Base-by-base conservation (phyloP, 441 rosid species). In the Breynia disticha region DNA sequence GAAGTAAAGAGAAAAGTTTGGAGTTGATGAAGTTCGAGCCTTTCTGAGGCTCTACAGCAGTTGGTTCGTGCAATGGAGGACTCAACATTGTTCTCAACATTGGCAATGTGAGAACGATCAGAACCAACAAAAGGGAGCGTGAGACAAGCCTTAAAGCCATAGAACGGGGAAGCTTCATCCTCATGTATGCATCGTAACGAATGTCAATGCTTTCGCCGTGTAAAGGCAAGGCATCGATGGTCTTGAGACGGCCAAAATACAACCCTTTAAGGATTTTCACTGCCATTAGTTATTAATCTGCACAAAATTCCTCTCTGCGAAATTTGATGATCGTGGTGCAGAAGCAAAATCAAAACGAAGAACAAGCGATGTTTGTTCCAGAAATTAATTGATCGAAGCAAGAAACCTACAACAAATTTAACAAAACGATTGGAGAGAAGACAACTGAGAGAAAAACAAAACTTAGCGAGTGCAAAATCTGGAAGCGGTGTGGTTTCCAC, bases 401-500 rank as follows among this genome's bases (percentile, higher is more conserved):
- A 41, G 24, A 14, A 46, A n/a, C 16, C 18, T 11, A 54, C 11
- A 42, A 57, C 51, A 55, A 48, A 42, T 14, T 24, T 5, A 13
- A 15, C 19, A 17, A 24, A 41, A 45, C 11, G 41, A 59, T 19
- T 6, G 38, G 16, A n/a, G 43, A 54, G 17, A 35, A 28, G 24
- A 11, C n/a, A 24, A 10, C 54, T 12, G 37, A 39, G 46, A 17
- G 49, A 41, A 17, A 56, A 47, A 19, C 19, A 54, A 7, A 20
- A 42, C 16, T 72, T 81, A 81, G 73, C 91, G 87, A 66, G 85
- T 81, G 63, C 91, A 83, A 67, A 83, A 85, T 68, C 95, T 80
- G 38, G 96, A 82, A 37, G 89, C 85, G 11, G 91, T 84, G 67
- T 83, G 96, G 53, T 87, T 87, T 55, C 94, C 96, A 75, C 94